Base-by-base conservation (phyloP, 345 rosid species). In the Viola odorata region DNA sequence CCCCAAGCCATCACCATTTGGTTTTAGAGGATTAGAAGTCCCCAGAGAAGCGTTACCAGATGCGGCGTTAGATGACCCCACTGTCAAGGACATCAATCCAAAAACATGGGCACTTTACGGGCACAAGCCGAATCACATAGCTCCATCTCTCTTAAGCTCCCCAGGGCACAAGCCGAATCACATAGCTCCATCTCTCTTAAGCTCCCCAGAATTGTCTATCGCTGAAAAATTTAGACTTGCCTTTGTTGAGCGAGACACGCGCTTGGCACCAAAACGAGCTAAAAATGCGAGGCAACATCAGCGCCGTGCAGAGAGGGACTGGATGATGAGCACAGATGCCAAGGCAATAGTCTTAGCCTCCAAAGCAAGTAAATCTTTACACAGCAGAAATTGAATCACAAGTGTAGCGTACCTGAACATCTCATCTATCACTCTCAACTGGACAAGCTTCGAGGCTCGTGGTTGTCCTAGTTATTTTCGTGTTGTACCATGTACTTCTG, bases 161-260 rank as follows among this genome's bases (percentile, higher is more conserved):
- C 57, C 36, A 4, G 91, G 78, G 41, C 53, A 49, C 57, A 67
- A 63, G 55, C 82, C 77, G 23, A 81, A 42, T 61, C 63, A 75
- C 8, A 38, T 50, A 7, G 42, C 84, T 8, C 49, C 63, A 36
- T 11, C 76, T 37, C 66, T 69, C 12, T 57, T 65, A 14, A 66
- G 59, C 66, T 60, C 85, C 50, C 57, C 36, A 4, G 91, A 86
- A 68, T 73, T 89, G 69, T 75, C 95, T 2, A 57, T 85, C 59
- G 91, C 96, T 5, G 98, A 89, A 78, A 92, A 83, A 67, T 87
- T 89, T 63, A 83, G 98, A 66, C 86, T 92, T 13, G 95, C 90
- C 16, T 89, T 79, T 63, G 72, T 69, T 52, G 96, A 87, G 68
- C 84, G 98, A 64, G 94, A 92, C 75, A 77, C 82, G 3, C 74